Evolutionary conservation across 306 rosid species (phyloP).

Genomic region (Oemleria cerasiformis): DNA sequence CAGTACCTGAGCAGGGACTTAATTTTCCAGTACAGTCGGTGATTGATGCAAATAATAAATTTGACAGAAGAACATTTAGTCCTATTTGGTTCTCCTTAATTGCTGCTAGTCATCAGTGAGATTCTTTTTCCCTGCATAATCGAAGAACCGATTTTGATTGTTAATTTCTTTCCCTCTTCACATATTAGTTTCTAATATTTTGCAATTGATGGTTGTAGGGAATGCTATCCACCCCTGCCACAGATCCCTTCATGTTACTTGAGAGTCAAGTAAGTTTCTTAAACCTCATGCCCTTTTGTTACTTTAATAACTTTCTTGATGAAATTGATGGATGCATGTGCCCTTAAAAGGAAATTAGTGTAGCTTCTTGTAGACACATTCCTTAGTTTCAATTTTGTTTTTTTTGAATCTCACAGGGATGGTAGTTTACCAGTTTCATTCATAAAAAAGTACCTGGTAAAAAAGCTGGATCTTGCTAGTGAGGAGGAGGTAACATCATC

Average conservation of each 20-base stretch:
- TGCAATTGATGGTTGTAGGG: slow-evolving; percentile 36
- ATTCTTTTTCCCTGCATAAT: slow-evolving; percentile 8
- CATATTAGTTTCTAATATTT: slow-evolving; percentile 17
- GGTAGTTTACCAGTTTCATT: slow-evolving; percentile 42
- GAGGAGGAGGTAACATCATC: slow-evolving; percentile 54
- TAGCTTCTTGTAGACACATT: neutral
- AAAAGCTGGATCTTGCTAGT: slow-evolving; percentile 51
- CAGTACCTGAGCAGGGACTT: slow-evolving; percentile 21
- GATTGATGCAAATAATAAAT: slow-evolving; percentile 18
- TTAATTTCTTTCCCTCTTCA: neutral
- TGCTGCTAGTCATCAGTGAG: slow-evolving; percentile 57
- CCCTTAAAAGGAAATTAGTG: neutral
- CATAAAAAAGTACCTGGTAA: slow-evolving; percentile 43
- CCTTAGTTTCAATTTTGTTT: neutral
- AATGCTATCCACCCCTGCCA: slow-evolving; percentile 41
- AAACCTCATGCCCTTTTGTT: slow-evolving; percentile 3
- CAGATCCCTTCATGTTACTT: slow-evolving; percentile 50
- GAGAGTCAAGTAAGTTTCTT: slow-evolving; percentile 53
- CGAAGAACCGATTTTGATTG: slow-evolving; percentile 8
- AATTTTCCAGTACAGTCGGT: slow-evolving; percentile 34
- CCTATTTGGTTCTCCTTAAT: slow-evolving; percentile 62
- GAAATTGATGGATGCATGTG: neutral
- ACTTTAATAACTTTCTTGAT: too few species aligned
- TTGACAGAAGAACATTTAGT: slow-evolving; percentile 8
- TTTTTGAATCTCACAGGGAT: slow-evolving; percentile 37